A percentile compares a stretch with the other conserved stretches of the same genome.
Evolutionary conservation across 106 monocot genomes (phyloP).

Genomic region (Dendrobium nobile): DNA sequence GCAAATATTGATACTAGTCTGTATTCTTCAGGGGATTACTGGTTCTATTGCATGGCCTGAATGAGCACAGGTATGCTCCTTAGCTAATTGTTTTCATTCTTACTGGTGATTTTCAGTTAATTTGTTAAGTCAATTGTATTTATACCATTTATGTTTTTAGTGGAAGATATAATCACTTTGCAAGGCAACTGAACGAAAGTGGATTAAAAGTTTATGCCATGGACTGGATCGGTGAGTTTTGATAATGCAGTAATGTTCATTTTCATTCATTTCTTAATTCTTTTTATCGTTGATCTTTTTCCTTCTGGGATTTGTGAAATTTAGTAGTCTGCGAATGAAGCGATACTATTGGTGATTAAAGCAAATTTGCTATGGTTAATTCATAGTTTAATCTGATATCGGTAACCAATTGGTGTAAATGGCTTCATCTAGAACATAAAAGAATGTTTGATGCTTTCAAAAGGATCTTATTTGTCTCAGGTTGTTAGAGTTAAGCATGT

Average conservation of each 20-base stretch:
- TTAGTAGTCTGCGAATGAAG: background rate
- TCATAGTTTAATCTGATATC: background rate
- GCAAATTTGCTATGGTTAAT: background rate
- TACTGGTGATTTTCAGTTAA: background rate
- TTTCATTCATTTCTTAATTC: background rate
- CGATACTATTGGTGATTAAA: background rate
- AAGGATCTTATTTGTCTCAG: background rate
- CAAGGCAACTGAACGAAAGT: slow-evolving; percentile 53
- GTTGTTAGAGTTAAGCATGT: background rate
- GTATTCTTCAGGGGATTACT: slow-evolving; percentile 51
- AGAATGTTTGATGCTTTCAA: background rate
- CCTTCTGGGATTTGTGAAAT: background rate
- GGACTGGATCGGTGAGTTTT: slow-evolving; percentile 88
- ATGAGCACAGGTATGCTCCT: slow-evolving; percentile 73
- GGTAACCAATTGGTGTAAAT: background rate
- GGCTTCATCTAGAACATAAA: too few species aligned
- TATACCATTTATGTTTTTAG: slow-evolving; percentile 27
- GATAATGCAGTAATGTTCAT: background rate
- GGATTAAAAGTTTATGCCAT: slow-evolving; percentile 89
- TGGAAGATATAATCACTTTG: slow-evolving; percentile 81
- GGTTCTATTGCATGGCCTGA: slow-evolving; percentile 78
- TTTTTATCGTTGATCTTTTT: background rate
- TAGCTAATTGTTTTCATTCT: background rate
- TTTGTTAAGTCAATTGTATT: background rate
- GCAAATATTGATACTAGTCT: slow-evolving; percentile 10